Evolutionary conservation across 139 green algal genomes (phyloP).

Genomic region (Coccomyxa sp.): DNA sequence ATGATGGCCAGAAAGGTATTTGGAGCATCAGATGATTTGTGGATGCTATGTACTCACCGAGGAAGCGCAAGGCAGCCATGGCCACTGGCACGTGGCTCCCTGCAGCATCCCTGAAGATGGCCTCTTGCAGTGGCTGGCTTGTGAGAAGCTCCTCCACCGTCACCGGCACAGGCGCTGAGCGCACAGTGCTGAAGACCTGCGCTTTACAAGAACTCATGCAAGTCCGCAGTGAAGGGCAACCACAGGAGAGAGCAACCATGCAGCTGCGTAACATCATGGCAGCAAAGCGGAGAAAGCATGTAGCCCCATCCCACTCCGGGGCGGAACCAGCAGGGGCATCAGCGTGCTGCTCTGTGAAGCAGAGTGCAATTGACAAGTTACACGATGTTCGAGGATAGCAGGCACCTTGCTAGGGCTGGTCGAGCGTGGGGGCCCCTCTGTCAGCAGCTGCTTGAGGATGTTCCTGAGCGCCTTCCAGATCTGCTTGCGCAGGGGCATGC

Average conservation of each 20-base stretch:
- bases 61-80: no score
- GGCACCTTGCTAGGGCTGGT: background rate
- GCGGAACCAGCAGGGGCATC: background rate
- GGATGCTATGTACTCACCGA: no score
- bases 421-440: background rate
- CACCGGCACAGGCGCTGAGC: slow-evolving; percentile 10
- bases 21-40: no score
- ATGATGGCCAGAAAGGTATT: no score
- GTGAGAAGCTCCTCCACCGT: slow-evolving; percentile 15
- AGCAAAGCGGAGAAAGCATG: no score
- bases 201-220: no score
- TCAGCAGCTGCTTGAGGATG: background rate
- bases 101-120: no score
- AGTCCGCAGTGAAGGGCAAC: background rate
- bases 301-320: background rate
- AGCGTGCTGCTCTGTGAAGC: background rate
- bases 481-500: background rate
- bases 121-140: slow-evolving; percentile 14
- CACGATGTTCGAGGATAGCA: background rate
- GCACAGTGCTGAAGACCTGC: slow-evolving; percentile 16
- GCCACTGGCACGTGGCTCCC: no score
- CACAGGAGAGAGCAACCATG: background rate
- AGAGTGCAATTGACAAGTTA: background rate
- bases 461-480: background rate
- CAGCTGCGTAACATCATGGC: background rate